Percentiles rank a stretch among this genome's conserved stretches.
Conservation (phyloP, 768 basidiomycete species). For the Pholiota microspora region DNA sequence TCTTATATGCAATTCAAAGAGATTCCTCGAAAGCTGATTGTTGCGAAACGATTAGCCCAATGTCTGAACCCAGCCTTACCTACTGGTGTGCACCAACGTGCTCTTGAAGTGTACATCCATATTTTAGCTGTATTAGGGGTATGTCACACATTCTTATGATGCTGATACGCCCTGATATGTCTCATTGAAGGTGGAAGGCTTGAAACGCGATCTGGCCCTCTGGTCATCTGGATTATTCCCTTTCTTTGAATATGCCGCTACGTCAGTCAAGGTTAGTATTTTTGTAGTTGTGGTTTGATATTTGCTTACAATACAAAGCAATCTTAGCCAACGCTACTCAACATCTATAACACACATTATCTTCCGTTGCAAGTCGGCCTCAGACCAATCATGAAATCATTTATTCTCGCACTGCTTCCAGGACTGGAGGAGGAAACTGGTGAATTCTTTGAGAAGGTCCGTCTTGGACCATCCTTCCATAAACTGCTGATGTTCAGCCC, state of each 20-base stretch:
- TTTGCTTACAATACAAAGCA: neutral
- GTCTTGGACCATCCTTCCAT: neutral
- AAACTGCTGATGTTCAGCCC: constrained; percentile 2
- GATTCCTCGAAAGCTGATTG: constrained; percentile 91
- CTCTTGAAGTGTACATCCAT: constrained; percentile 92
- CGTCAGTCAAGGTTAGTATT: constrained; percentile 80
- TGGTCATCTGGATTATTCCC: constrained; percentile 98
- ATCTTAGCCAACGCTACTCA: constrained; percentile 76
- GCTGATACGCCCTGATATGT: constrained; percentile 4
- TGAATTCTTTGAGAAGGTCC: constrained; percentile 91
- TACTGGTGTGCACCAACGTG: constrained; percentile 94
- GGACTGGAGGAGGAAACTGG: constrained; percentile 97
- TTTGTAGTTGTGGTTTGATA: neutral
- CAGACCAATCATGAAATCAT: constrained; percentile 90
- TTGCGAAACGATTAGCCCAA: constrained; percentile 92
- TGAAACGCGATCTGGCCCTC: constrained; percentile 80
- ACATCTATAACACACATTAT: constrained; percentile 92
- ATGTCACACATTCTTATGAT: constrained; percentile 29
- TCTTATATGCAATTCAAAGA: constrained; percentile 93
- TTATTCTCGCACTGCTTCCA: constrained; percentile 90
- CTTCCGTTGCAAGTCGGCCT: constrained; percentile 79
- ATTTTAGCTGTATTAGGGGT: constrained; percentile 91
- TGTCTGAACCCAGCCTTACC: constrained; percentile 98
- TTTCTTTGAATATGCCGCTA: constrained; percentile 99
- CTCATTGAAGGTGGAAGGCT: constrained; percentile 71